Evolutionary conservation across 2,329 filamentous ascomycete genomes (phyloP).

Genomic region (Fusarium luffae): DNA sequence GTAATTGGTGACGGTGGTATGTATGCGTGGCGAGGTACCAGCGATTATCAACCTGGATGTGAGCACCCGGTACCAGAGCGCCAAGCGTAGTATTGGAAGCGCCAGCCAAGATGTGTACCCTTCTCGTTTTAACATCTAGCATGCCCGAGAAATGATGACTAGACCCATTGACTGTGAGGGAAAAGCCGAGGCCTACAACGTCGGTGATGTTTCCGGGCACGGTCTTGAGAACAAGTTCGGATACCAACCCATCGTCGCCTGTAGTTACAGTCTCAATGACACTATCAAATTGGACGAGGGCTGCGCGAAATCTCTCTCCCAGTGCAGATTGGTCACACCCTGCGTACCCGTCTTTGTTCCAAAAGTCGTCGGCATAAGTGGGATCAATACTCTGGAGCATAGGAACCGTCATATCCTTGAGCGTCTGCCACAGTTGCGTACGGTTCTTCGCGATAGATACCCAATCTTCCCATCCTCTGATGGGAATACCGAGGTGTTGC

Average conservation of each 20-base stretch:
- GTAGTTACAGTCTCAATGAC: not conserved
- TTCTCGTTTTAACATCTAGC: not conserved
- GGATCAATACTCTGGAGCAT: not conserved
- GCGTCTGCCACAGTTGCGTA: not conserved
- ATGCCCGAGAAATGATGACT: not conserved
- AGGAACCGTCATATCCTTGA: not conserved
- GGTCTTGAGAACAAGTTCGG: not conserved
- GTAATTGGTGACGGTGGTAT: conserved; percentile 33
- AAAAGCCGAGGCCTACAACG: not conserved
- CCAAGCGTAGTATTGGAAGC: not conserved
- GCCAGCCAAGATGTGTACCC: not conserved
- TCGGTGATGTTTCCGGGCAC: not conserved
- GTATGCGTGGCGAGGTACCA: conserved; percentile 17
- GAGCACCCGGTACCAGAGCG: not conserved
- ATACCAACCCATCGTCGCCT: not conserved
- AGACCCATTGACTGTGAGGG: not conserved
- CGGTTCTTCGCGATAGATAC: not conserved
- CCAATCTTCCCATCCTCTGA: conserved; percentile 4
- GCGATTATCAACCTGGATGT: conserved; percentile 14
- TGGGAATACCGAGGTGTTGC: not conserved
- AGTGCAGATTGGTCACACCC: conserved; percentile 24
- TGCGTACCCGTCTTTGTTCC: conserved; percentile 1
- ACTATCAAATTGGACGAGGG: not conserved
- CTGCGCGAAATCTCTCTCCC: conserved; percentile 14
- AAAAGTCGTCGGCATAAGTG: not conserved